Conservation (phyloP, 345 rosid genomes). For the Eucalyptus sideroxylon region DNA sequence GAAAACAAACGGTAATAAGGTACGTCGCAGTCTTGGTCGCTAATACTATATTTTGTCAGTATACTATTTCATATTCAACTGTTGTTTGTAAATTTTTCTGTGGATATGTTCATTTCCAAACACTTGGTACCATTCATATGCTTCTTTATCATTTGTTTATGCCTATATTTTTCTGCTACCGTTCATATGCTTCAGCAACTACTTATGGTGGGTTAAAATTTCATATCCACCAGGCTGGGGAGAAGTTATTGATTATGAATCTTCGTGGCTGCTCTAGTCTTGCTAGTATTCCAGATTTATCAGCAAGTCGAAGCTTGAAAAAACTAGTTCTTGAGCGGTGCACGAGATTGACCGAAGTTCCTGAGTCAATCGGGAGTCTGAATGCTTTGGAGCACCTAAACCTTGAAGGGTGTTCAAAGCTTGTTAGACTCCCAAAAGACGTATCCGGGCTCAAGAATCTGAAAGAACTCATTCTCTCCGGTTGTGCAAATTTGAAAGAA, state of each 20-base stretch:
- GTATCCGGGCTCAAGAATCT: conserved; percentile 25
- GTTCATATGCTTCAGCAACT: not conserved
- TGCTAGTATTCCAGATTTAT: conserved; percentile 29
- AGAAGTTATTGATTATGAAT: conserved; percentile 22
- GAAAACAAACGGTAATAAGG: conserved; percentile 10
- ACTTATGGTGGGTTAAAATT: not conserved
- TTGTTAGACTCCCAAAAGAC: conserved; percentile 24
- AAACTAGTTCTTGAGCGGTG: conserved; percentile 28
- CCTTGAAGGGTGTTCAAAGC: conserved; percentile 15
- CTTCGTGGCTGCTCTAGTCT: conserved; percentile 19
- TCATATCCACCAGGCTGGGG: not conserved
- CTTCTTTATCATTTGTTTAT: not conserved
- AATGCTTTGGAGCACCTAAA: conserved; percentile 19
- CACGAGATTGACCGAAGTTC: conserved; percentile 7
- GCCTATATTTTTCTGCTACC: not conserved
- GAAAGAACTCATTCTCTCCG: conserved; percentile 24
- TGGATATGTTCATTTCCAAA: not conserved
- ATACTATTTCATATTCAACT: not conserved
- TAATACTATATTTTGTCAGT: not conserved
- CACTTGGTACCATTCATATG: not conserved
- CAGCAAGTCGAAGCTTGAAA: conserved; percentile 10
- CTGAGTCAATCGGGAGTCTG: conserved; percentile 22
- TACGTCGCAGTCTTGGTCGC: not conserved
- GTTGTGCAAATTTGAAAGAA: conserved; percentile 14
- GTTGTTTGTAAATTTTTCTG: not conserved